Evolutionary conservation across 2,329 filamentous ascomycete genomes (phyloP).

Genomic region (Pyricularia grisea): DNA sequence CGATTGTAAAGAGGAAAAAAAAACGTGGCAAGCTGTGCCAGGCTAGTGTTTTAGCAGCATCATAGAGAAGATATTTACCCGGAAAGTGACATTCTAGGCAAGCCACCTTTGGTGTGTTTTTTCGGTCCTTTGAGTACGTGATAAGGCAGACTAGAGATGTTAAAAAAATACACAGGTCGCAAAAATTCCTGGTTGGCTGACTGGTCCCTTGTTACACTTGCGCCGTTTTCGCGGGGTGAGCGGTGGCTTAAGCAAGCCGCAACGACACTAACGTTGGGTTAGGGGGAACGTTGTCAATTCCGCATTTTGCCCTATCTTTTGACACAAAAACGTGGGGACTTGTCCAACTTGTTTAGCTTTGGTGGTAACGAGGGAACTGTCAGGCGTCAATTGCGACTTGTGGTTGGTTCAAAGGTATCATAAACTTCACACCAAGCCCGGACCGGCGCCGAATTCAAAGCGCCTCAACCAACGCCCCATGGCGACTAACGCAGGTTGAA

Average conservation of each 20-base stretch:
- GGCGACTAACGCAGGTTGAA: background rate
- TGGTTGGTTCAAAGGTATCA: background rate
- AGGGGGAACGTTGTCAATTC: background rate
- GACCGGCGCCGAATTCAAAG: background rate
- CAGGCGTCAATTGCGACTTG: background rate
- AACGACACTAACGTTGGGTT: background rate
- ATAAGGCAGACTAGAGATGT: background rate
- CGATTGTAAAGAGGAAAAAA: background rate
- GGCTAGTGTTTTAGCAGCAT: background rate
- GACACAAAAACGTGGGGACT: background rate
- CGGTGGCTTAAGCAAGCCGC: background rate
- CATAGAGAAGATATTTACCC: background rate
- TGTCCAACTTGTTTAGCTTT: too few relatives aligned
- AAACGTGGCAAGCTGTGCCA: background rate
- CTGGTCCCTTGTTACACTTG: background rate
- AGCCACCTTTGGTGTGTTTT: background rate
- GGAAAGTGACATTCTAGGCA: background rate
- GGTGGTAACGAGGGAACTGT: background rate
- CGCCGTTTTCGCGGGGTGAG: background rate
- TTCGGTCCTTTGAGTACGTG: background rate
- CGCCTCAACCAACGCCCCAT: background rate
- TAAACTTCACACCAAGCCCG: background rate
- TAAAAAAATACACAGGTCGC: background rate
- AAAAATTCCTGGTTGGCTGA: background rate
- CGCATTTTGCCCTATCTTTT: background rate